These are phyloP conservation scores for Rhynchosporium secalis DNA, from an alignment of 2,329 filamentous ascomycete species.

Conservation along the genomic window DNA sequence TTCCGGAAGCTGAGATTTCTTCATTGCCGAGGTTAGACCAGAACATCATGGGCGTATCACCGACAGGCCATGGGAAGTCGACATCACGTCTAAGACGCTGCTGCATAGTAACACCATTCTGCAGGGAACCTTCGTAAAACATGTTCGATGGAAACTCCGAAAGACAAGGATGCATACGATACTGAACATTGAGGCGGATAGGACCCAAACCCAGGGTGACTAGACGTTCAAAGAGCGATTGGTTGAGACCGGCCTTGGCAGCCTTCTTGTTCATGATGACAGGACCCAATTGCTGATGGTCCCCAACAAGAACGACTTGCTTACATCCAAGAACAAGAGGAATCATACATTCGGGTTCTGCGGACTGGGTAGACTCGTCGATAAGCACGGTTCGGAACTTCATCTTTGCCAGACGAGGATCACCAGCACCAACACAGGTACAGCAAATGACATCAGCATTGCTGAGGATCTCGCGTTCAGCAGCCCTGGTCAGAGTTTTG, in stretches of 20 bases:
- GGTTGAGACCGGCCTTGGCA: conserved; percentile 94
- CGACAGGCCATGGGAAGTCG: conserved; percentile 96
- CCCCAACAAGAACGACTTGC: conserved; percentile 96
- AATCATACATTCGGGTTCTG: conserved; percentile 98
- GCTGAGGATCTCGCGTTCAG: conserved; percentile 90
- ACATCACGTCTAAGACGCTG: conserved; percentile 89
- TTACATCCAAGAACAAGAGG: conserved; percentile 96
- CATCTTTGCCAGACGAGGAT: conserved; percentile 92
- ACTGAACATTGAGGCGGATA: conserved; percentile 93
- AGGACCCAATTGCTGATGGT: conserved; percentile 95
- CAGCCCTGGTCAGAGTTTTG: conserved; percentile 90
- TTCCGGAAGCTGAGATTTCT: conserved; percentile 96
- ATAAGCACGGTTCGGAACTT: conserved; percentile 98
- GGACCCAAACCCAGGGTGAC: conserved; percentile 88
- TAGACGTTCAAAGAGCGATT: conserved; percentile 96
- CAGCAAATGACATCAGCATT: conserved; percentile 99
- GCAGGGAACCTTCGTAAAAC: conserved; percentile 97
- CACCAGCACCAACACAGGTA: conserved; percentile 95
- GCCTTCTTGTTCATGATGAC: conserved; percentile 99
- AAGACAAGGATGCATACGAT: conserved; percentile 97
- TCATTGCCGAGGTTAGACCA: conserved; percentile 98
- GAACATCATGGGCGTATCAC: conserved; percentile 98
- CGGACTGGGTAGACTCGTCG: conserved; percentile 96
- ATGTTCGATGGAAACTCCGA: conserved; percentile 98
- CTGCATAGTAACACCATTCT: conserved; percentile 91